Conservation (phyloP, 768 basidiomycete genomes). For the Pisolithus sp. region DNA sequence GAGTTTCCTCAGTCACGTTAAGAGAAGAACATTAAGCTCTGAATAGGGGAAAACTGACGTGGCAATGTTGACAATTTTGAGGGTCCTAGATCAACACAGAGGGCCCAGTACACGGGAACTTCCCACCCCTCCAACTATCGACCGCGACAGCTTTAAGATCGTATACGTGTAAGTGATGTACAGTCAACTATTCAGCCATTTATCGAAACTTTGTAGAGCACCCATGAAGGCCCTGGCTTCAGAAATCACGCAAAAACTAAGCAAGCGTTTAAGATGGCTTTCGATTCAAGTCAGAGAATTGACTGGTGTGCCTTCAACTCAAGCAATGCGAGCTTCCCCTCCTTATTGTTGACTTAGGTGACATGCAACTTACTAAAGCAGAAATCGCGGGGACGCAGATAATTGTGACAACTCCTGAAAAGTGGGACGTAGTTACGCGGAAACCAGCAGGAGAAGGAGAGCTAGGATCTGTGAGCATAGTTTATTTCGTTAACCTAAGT, state of each 20-base stretch:
- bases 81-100: conserved; percentile 74
- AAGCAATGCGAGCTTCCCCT: not conserved
- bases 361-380: conserved; percentile 93
- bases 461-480: conserved; percentile 69
- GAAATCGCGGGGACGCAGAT: conserved; percentile 96
- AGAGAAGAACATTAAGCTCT: conserved; percentile 4
- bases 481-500: not conserved
- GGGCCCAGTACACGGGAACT: conserved; percentile 21
- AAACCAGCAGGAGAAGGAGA: conserved; percentile 97
- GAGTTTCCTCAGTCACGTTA: conserved; percentile 24
- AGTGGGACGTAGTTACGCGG: conserved; percentile 98
- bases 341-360: conserved; percentile 37
- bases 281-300: conserved; percentile 82
- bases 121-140: conserved; percentile 45
- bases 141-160: conserved; percentile 80
- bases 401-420: conserved; percentile 98
- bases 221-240: conserved; percentile 98
- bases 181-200: not conserved
- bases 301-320: conserved; percentile 51
- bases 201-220: conserved; percentile 44
- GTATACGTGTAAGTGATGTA: conserved; percentile 76
- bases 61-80: conserved; percentile 88
- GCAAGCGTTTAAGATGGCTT: conserved; percentile 87
- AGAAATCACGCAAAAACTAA: conserved; percentile 89
- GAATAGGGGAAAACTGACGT: conserved; percentile 96